Evolutionary conservation across 306 rosid species (phyloP), one percentile per base, ranked within the genome.

Genomic region (Vigna nakashimae): DNA sequence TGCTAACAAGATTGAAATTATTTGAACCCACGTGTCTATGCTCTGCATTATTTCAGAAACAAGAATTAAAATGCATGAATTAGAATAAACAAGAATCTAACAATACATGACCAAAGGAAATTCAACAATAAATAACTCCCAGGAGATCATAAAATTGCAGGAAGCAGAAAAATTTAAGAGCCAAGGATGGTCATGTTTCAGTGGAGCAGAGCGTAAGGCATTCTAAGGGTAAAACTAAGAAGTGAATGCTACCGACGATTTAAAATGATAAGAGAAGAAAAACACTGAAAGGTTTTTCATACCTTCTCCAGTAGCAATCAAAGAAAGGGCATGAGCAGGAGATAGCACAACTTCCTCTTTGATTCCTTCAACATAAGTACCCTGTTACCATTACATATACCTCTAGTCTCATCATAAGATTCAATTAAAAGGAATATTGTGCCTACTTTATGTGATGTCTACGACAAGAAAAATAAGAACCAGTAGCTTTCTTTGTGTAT

Each of bases 301-400:
- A 92, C 97, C 97, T 90, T 92, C 97, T 55, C 97, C 97, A 2
- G 93, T 82, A 73, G 97, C 97, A 80, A 92, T 92, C 89, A 92
- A 78, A 57, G 96, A 90, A 87, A 92, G 97, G 79, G 96, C 96
- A 74, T 92, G 97, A 77, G 97, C 97, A 55, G 96, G 97, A 57
- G 97, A 92, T 40, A 92, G 84, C 80, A 92, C 96, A 85, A 92
- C 97, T 81, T 92, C 97, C 76, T 92, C 97, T 81, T 92, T 92
- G 89, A 92, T 92, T 81, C 96, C 93, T 74, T 92, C 97, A 62
- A 92, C 97, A 69, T 90, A 92, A 52, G 93, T 92, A 74, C 97
- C 97, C 96, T 92, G 84, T 55, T 76, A 83, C 73, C 70, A 80
- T 66, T 67, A 79, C 36, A 71, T 55, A 55, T 38, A 49, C 42